Evolutionary conservation across 345 rosid species (phyloP), one percentile per base, ranked within the genome.

Genomic region (Murraya paniculata): DNA sequence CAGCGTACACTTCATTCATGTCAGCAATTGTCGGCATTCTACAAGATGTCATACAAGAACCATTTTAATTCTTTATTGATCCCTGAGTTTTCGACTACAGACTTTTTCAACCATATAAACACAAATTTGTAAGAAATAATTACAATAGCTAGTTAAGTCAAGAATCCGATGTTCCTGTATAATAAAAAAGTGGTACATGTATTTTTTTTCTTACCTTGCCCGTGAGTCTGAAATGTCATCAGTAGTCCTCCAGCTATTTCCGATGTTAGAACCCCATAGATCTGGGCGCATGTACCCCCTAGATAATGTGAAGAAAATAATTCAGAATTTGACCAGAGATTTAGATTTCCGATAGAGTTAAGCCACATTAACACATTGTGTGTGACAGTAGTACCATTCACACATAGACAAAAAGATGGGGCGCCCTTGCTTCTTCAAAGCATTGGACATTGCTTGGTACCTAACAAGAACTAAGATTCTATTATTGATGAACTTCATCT

Each of bases 341-440:
- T 14, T 18, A 5, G 18, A 45, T 9, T 45, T 45, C 13, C 5
- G 9, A 27, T 8, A 27, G 35, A 27, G 7, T 25, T 25, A 25
- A 74, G 45, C 24, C 24, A 39, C 39, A 27, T 27, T 27, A 64
- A 60, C 25, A 9, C 25, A 59, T 57, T 28, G 2, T 28, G 0
- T 19, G 33, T n/a, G 55, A 11, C 22, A 19, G 27, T 45, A 48
- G 35, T 64, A 81, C 89, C 87, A 87, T 85, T 87, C 88, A 65
- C 90, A 87, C 28, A 87, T 71, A 14, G 86, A 85, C 62, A 85
- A 83, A 73, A 87, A 87, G 64, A 87, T 87, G 33, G 84, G 72
- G 30, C 86, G 80, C 18, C 85, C 85, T 7, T 86, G 62, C 38
- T 80, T 83, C 84, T 70, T 68, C 10, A 83, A 73, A 22, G 90